Evolutionary conservation across 257 asterid genomes (phyloP), one percentile per base, ranked within the genome.

Genomic region (Thymus mandschuricus): DNA sequence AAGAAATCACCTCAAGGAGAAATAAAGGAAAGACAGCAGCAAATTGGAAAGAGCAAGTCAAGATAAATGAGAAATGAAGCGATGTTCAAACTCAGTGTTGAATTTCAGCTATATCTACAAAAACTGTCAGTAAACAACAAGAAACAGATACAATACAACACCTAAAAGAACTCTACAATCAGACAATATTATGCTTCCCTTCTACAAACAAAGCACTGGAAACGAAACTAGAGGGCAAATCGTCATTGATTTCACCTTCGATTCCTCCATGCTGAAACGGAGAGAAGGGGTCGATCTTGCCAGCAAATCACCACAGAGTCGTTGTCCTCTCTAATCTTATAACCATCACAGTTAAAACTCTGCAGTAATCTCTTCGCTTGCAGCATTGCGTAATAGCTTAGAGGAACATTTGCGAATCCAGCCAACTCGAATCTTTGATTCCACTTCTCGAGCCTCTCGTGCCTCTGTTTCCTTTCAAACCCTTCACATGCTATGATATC

Each of bases 371-470:
- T 82, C 80, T 84, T 91, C 0, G 96, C 98, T 52, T 94, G 98
- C 80, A 91, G 63, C 96, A 91, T 81, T 1, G 96, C 91, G 40
- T 94, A 94, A 68, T 94, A 94, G 81, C 98, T 94, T 75, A 94
- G 70, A 2, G 90, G 80, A 13, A 87, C 91, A 66, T 79, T 89
- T 1, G 45, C 86, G 68, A 93, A 93, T 59, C 98, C 96, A 15
- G 88, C 78, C 41, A 66, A 45, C 3, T 87, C 91, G 1, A 91
- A 80, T 82, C 96, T 87, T 60, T 84, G 91, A 29, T 60, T 80
- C 98, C 98, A 93, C 33, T 81, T 93, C 49, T 91, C 97, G 5
- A 89, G 96, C 82, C 85, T 93, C 59, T 93, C 98, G 55, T 93
- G 97, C 68, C 97, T 89, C 73, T 91, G 87, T 64, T 78, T 91